Evolutionary conservation across 768 basidiomycete genomes (phyloP).

Genomic region (Pleurotus djamor): DNA sequence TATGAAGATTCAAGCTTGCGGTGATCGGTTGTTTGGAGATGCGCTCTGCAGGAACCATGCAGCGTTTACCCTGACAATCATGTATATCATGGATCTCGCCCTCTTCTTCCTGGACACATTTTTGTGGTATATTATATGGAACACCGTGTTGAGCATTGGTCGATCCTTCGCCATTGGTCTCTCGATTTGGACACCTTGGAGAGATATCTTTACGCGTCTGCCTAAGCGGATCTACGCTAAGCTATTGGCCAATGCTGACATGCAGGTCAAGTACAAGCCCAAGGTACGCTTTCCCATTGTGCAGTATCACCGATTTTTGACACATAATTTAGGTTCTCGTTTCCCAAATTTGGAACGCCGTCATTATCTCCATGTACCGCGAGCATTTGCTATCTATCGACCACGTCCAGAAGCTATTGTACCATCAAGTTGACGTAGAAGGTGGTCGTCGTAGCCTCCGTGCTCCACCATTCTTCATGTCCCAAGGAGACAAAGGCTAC

Average conservation of each 20-base stretch:
- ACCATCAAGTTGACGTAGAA: slow-evolving; percentile 88
- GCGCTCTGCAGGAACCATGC: slow-evolving; percentile 90
- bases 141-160: slow-evolving; percentile 88
- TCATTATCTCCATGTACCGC: slow-evolving; percentile 99
- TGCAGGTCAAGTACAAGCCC: slow-evolving; percentile 99
- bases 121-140: slow-evolving; percentile 99
- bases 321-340: slow-evolving; percentile 74
- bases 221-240: slow-evolving; percentile 98
- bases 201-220: slow-evolving; percentile 92
- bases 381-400: slow-evolving; percentile 99
- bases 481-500: slow-evolving; percentile 85
- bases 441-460: slow-evolving; percentile 90
- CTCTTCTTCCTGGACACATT: slow-evolving; percentile 99
- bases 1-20: slow-evolving; percentile 94
- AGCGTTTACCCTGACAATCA: slow-evolving; percentile 92
- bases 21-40: slow-evolving; percentile 82
- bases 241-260: slow-evolving; percentile 87
- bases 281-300: slow-evolving; percentile 58
- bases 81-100: slow-evolving; percentile 98
- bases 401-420: slow-evolving; percentile 96
- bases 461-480: slow-evolving; percentile 98
- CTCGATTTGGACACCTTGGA: slow-evolving; percentile 99
- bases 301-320: slow-evolving; percentile 4
- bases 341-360: slow-evolving; percentile 99
- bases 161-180: slow-evolving; percentile 89